These are phyloP conservation scores for Fusarium piperis DNA, from an alignment of 2,329 filamentous ascomycete species.

Conservation along the genomic window DNA sequence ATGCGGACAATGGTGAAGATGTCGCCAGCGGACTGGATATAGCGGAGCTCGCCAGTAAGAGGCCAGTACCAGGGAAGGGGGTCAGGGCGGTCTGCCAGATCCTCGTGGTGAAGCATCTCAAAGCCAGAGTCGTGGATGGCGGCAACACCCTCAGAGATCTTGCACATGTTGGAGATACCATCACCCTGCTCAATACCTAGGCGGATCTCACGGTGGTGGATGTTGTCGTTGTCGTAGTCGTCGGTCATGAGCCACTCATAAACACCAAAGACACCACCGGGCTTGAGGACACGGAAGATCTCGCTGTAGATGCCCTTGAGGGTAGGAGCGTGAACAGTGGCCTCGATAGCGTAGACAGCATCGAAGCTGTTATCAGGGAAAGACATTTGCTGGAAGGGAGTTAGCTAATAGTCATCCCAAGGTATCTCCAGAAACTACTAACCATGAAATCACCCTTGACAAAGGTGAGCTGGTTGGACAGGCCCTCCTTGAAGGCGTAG, in stretches of 20 bases:
- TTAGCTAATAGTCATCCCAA: slow-evolving; percentile 13
- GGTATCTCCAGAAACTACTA: slow-evolving; percentile 23
- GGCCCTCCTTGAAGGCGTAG: slow-evolving; percentile 83
- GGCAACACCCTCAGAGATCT: slow-evolving; percentile 78
- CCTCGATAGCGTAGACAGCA: slow-evolving; percentile 96
- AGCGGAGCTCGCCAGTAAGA: slow-evolving; percentile 83
- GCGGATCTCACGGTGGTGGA: slow-evolving; percentile 87
- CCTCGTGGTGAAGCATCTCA: slow-evolving; percentile 83
- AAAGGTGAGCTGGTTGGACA: slow-evolving; percentile 82
- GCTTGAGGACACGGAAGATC: slow-evolving; percentile 95
- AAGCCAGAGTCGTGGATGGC: slow-evolving; percentile 92
- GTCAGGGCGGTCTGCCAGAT: slow-evolving; percentile 82
- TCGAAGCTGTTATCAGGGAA: slow-evolving; percentile 94
- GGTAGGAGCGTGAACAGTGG: slow-evolving; percentile 91
- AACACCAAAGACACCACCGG: slow-evolving; percentile 93
- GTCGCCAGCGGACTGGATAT: slow-evolving; percentile 83
- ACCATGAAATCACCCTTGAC: slow-evolving; percentile 98
- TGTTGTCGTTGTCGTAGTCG: slow-evolving; percentile 88
- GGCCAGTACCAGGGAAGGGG: slow-evolving; percentile 94
- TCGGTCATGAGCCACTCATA: slow-evolving; percentile 99
- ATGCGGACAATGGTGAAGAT: slow-evolving; percentile 86
- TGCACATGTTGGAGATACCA: slow-evolving; percentile 98
- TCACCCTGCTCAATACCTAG: slow-evolving; percentile 95
- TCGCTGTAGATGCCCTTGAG: slow-evolving; percentile 93
- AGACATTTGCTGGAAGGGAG: slow-evolving; percentile 77